phyloP scores from a whole-genome alignment of 176 grass and related monocot genomes.

The Oryza longistaminata region DNA sequence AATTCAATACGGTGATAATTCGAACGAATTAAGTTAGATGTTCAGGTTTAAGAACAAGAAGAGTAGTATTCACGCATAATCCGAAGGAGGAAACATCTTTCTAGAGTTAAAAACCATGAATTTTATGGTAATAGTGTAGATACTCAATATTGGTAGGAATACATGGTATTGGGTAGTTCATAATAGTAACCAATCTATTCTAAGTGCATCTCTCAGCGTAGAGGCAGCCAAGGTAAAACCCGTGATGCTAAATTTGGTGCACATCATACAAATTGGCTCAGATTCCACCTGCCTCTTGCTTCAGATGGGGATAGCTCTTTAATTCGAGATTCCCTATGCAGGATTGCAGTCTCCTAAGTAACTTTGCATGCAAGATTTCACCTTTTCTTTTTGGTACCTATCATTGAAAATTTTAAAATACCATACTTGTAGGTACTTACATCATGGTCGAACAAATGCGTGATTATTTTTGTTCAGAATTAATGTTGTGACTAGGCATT shows the following conservation, averaged over 20 bases:
- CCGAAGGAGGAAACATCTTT: neutral
- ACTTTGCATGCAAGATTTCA: neutral
- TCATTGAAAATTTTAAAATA: neutral
- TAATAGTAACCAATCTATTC: neutral
- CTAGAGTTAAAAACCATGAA: neutral
- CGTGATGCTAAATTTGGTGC: neutral
- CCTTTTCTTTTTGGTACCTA: neutral
- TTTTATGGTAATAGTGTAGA: neutral
- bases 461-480: neutral
- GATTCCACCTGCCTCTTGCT: conserved; percentile 30
- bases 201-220: neutral
- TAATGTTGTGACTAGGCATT: neutral
- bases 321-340: conserved; percentile 16
- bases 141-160: neutral
- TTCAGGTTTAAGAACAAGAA: neutral
- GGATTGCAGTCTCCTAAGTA: conserved; percentile 6
- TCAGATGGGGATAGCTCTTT: neutral
- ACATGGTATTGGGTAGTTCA: neutral
- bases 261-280: conserved; percentile 5
- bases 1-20: neutral
- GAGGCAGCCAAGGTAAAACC: neutral
- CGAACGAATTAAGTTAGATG: neutral
- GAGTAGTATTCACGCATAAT: neutral
- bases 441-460: neutral
- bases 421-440: neutral